Evolutionary conservation across 2,329 filamentous ascomycete species (phyloP).

Genomic region (Colletotrichum horii): DNA sequence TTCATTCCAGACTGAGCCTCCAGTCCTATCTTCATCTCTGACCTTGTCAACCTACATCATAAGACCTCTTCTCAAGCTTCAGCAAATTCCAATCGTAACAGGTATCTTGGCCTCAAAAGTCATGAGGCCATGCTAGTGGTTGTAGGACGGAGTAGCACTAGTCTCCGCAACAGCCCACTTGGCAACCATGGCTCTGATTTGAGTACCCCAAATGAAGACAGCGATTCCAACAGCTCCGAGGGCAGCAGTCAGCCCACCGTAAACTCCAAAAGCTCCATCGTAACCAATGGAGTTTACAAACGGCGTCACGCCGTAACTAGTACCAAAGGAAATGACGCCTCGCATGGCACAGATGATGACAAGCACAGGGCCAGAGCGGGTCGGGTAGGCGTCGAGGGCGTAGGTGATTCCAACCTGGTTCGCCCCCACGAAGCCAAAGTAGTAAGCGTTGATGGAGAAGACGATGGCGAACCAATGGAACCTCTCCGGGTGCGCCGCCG

Average conservation of each 20-base stretch:
- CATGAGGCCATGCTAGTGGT: not conserved
- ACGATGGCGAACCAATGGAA: slow-evolving; percentile 40
- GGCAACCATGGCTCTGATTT: slow-evolving; percentile 25
- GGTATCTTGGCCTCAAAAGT: not conserved
- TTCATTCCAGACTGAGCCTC: too few relatives aligned
- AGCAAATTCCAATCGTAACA: not conserved
- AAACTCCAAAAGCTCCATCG: slow-evolving; percentile 36
- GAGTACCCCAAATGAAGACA: slow-evolving; percentile 36
- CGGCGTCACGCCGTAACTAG: slow-evolving; percentile 30
- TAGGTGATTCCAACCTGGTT: slow-evolving; percentile 51
- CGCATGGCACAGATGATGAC: slow-evolving; percentile 51
- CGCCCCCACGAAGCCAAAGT: slow-evolving; percentile 42
- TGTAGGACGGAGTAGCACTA: not conserved
- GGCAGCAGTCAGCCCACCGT: slow-evolving; percentile 33
- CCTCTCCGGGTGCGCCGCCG: slow-evolving; percentile 34
- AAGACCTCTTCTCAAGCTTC: not conserved
- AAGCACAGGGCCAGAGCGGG: slow-evolving; percentile 43
- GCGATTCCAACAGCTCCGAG: slow-evolving; percentile 33
- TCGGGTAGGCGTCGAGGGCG: slow-evolving; percentile 48
- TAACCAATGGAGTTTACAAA: slow-evolving; percentile 33
- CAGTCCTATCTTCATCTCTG: too few relatives aligned
- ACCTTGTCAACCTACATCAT: not conserved
- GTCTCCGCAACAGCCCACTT: slow-evolving; percentile 1
- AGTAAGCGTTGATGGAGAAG: slow-evolving; percentile 30
- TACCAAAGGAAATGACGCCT: slow-evolving; percentile 49